Base-by-base conservation (phyloP, 2,329 filamentous ascomycete genomes). In the Fusarium begoniae region DNA sequence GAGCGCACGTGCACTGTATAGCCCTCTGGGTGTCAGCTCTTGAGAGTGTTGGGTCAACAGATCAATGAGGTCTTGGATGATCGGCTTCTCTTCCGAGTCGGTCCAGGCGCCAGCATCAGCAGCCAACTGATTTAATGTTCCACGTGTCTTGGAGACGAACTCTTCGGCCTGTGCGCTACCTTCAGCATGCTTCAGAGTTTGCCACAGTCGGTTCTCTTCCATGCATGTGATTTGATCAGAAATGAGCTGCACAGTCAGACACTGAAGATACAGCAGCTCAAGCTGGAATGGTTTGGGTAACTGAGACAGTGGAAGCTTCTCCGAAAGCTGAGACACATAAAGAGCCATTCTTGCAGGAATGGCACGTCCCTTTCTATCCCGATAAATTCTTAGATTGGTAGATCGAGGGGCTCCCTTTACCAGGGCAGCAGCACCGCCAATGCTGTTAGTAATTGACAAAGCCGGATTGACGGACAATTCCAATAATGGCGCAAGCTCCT, bases 341-440 rank as follows among this genome's bases (percentile, higher is more conserved):
- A 92, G 86, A 2, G 92, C 90, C 84, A 97, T 93, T 63, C 96
- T 88, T 20, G 94, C 89, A 2, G 94, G 90, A 61, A 93, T 85
- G 5, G 94, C 94, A 38, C 91, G 89, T 0, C 93, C 93, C 72
- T 89, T 88, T 8, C 87, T 84, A 79, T 98, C 95, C 48, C 92
- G 86, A 38, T 84, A 79, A 22, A 88, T 72, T 9, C 80, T 70
- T 30, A 82, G 50, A 77, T 65, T 57, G 13, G 70, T n/a, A n/a
- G 72, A 69, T 51, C 67, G 74, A 32, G 78, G 61, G 1, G 79
- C 62, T 9, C 77, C 73, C 17, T 83, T 80, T 1, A 92, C 85
- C 7, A 98, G 83, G 73, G 92, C 91, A 11, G 93, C 88, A 2
- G 90, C 90, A 8, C 94, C 94, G 2, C 90, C 90, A 12, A 98